Evolutionary conservation across 2,329 filamentous ascomycete species (phyloP).

Genomic region (Pyrenophora teres): DNA sequence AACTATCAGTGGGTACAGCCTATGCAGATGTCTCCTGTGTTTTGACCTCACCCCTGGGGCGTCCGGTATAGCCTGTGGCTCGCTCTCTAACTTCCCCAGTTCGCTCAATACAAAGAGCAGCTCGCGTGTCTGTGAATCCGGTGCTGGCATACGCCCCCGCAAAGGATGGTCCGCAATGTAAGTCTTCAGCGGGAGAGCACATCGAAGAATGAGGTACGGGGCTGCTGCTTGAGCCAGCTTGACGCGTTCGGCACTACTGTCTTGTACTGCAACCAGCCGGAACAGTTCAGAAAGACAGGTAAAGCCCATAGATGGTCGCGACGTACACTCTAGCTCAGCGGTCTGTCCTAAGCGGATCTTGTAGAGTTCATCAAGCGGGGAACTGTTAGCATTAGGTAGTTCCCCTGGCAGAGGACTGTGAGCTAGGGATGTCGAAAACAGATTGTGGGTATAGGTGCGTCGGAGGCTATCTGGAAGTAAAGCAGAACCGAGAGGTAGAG

Average conservation of each 20-base stretch:
- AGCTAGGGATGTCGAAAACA: constrained; percentile 83
- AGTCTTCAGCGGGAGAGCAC: constrained; percentile 76
- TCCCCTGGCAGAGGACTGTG: constrained; percentile 70
- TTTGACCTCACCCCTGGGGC: constrained; percentile 32
- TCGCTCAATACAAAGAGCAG: constrained; percentile 71
- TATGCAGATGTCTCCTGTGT: constrained; percentile 73
- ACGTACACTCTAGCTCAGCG: constrained; percentile 66
- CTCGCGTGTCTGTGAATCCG: constrained; percentile 78
- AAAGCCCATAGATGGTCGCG: constrained; percentile 75
- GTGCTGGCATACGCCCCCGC: constrained; percentile 84
- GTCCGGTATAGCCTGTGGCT: constrained; percentile 70
- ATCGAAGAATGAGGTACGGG: constrained; percentile 80
- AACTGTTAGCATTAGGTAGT: constrained; percentile 55
- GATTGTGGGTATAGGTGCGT: constrained; percentile 70
- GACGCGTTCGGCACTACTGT: constrained; percentile 52
- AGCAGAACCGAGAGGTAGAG: constrained; percentile 70
- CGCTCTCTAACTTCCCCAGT: constrained; percentile 70
- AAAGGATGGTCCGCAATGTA: constrained; percentile 93
- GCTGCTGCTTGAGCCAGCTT: constrained; percentile 75
- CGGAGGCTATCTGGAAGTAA: constrained; percentile 70
- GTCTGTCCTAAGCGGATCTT: constrained; percentile 73
- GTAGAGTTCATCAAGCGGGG: constrained; percentile 67
- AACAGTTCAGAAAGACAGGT: constrained; percentile 77
- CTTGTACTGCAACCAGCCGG: constrained; percentile 58
- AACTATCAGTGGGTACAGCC: constrained; percentile 78